Percentiles rank a stretch among this genome's conserved stretches.
These are phyloP conservation scores for Aspergillus tanneri DNA, from an alignment of 2,329 filamentous ascomycete species.

Conservation along the genomic window DNA sequence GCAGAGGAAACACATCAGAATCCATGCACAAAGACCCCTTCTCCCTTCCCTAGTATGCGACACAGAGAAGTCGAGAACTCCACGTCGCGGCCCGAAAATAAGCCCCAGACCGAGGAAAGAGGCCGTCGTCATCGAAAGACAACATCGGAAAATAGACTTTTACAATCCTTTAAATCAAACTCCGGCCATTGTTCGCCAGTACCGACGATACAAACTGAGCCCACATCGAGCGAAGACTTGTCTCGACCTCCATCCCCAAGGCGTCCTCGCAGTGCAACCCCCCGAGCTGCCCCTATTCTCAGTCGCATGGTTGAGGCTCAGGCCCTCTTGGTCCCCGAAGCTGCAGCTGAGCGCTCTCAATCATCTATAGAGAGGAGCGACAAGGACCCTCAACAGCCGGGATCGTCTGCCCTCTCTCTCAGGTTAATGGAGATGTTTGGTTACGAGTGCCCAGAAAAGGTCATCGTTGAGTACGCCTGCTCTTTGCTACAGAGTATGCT, in stretches of 20 bases:
- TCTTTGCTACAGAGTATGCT: slow-evolving; percentile 90
- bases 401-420: slow-evolving; percentile 61
- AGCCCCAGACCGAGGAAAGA: slow-evolving; percentile 31
- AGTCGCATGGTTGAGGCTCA: slow-evolving; percentile 74
- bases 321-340: slow-evolving; percentile 54
- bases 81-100: background rate
- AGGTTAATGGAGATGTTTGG: slow-evolving; percentile 81
- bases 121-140: slow-evolving; percentile 56
- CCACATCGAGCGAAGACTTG: slow-evolving; percentile 16
- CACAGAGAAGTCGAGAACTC: slow-evolving; percentile 6
- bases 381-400: slow-evolving; percentile 48
- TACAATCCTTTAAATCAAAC: slow-evolving; percentile 62
- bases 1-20: slow-evolving; percentile 31
- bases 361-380: slow-evolving; percentile 44
- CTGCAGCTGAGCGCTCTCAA: slow-evolving; percentile 20
- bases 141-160: slow-evolving; percentile 60
- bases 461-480: slow-evolving; percentile 88
- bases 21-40: slow-evolving; percentile 10
- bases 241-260: slow-evolving; percentile 21
- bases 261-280: slow-evolving; percentile 36
- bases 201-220: slow-evolving; percentile 21
- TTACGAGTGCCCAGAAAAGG: slow-evolving; percentile 77
- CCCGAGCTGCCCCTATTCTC: slow-evolving; percentile 67
- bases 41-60: slow-evolving; percentile 6
- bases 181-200: slow-evolving; percentile 28